phyloP scores from a whole-genome alignment of 257 asterid species.

The Solanum pimpinellifolium region DNA sequence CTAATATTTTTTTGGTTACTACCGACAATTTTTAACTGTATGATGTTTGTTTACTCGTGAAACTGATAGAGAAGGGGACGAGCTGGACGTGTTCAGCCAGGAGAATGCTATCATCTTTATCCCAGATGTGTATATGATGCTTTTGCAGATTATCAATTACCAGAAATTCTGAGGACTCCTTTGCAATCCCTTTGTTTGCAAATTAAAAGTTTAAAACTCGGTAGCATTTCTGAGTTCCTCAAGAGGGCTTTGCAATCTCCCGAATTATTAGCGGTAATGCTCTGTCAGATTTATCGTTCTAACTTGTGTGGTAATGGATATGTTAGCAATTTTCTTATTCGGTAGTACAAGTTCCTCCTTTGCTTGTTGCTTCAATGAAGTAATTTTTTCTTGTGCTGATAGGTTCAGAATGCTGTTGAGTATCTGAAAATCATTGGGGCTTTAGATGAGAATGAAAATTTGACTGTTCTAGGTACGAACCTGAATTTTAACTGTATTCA shows the following conservation, averaged over 20 bases:
- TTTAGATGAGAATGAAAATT: slow-evolving; percentile 73
- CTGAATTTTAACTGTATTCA: background rate
- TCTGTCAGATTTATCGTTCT: slow-evolving; percentile 7
- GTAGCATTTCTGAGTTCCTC: slow-evolving; percentile 77
- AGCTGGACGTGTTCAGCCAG: slow-evolving; percentile 99
- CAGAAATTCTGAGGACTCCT: slow-evolving; percentile 94
- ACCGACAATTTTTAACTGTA: background rate
- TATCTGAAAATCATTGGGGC: slow-evolving; percentile 87
- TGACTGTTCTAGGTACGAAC: slow-evolving; percentile 66
- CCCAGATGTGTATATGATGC: slow-evolving; percentile 78
- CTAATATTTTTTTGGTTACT: background rate
- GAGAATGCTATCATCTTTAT: slow-evolving; percentile 90
- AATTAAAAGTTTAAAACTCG: slow-evolving; percentile 85
- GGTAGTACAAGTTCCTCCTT: background rate
- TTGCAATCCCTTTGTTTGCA: slow-evolving; percentile 93
- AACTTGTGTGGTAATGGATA: slow-evolving; percentile 4
- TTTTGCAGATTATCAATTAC: slow-evolving; percentile 78
- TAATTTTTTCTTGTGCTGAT: background rate
- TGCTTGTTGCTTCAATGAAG: background rate
- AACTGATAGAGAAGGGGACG: slow-evolving; percentile 89
- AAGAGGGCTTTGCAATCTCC: slow-evolving; percentile 90
- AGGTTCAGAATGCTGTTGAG: slow-evolving; percentile 94
- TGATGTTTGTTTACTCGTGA: slow-evolving; percentile 4
- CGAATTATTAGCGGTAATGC: slow-evolving; percentile 74
- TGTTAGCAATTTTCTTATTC: background rate